phyloP scores from a whole-genome alignment of 306 rosid species.

The Pueraria montana region DNA sequence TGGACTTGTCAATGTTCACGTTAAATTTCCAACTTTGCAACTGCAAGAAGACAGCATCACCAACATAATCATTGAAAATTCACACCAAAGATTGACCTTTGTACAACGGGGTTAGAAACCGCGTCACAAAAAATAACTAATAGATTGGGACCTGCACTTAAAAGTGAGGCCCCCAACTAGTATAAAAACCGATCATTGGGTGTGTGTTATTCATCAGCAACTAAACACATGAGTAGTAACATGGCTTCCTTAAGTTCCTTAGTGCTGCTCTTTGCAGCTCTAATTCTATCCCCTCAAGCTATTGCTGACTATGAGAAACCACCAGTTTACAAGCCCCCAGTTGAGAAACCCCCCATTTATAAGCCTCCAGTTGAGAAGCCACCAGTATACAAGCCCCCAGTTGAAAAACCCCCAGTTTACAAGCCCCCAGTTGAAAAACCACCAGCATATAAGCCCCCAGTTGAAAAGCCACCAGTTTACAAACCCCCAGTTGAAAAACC shows the following conservation, averaged over 20 bases:
- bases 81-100: slow-evolving; percentile 11
- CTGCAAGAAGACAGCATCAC: background rate
- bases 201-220: background rate
- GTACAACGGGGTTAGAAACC: background rate
- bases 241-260: slow-evolving; percentile 36
- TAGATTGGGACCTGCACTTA: background rate
- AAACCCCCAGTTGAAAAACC: background rate
- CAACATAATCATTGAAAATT: background rate
- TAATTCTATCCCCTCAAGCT: slow-evolving; percentile 22
- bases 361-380: background rate
- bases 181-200: background rate
- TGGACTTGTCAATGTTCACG: background rate
- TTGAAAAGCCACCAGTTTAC: background rate
- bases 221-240: background rate
- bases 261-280: slow-evolving; percentile 26
- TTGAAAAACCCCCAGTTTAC: background rate
- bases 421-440: background rate
- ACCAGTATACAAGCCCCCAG: background rate
- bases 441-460: background rate
- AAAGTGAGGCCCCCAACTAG: background rate
- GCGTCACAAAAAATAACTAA: background rate
- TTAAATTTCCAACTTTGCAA: slow-evolving; percentile 18
- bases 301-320: slow-evolving; percentile 31
- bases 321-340: background rate
- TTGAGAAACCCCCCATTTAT: background rate